Evolutionary conservation across 2,329 filamentous ascomycete genomes (phyloP), one percentile per base, ranked within the genome.

Genomic region (Botrytis medusae): DNA sequence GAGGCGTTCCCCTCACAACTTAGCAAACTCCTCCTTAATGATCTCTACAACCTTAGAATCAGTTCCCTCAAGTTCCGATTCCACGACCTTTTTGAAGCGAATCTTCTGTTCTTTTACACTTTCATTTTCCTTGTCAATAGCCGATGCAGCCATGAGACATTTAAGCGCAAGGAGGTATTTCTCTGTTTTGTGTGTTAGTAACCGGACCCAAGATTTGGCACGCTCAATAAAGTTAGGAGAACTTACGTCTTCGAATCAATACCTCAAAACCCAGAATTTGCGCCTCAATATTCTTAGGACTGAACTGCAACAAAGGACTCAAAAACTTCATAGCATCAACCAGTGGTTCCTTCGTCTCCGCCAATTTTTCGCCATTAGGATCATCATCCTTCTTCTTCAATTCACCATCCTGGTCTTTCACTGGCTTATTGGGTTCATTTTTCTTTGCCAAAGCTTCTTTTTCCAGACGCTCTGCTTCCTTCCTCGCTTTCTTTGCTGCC

Each of bases 221-320:
- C 29, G 4, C 16, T 25, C 42, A 32, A 18, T 57, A 10, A n/a
- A 42, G 14, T 16, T n/a, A 42, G 25, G 54, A 51, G 63, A 20
- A 73, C 91, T 86, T 89, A 97, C 94, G 90, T 85, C 92, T 88
- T 80, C 94, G 88, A 74, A 97, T 86, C 81, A 93, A 95, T 29
- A 99, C 92, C 84, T 98, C 95, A 79, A 98, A 98, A 8, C 94
- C 96, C 70, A 91, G 89, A 76, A 91, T 87, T 83, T 99, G 96
- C 34, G 89, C 93, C 75, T 96, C 90, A 65, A 97, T 88, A 80
- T 90, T 93, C 84, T 92, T 89, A 2, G 94, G 91, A 79, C 91
- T 95, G 79, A 91, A 92, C 81, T 97, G 92, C 74, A 99, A 86
- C 78, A 99, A 85, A 4, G 93, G 94, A 25, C 83, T 86, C 73